Evolutionary conservation across 1,284 basidiomycete genomes (phyloP).

Genomic region (Apiotrichum domesticum): DNA sequence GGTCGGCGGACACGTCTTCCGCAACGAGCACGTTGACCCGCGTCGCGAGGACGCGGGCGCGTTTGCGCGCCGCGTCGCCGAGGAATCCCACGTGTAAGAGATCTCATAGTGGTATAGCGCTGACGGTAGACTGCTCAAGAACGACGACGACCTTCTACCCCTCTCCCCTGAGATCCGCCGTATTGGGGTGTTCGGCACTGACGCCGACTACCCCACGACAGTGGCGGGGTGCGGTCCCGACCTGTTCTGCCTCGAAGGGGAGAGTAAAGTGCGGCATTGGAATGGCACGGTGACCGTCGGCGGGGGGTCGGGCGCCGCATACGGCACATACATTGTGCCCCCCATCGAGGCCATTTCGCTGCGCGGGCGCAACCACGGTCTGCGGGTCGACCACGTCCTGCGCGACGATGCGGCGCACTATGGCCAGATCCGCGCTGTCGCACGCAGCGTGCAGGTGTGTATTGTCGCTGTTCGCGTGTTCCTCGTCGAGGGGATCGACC

Average conservation of each 20-base stretch:
- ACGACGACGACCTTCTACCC: constrained; percentile 4
- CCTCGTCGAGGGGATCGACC: constrained; percentile 46
- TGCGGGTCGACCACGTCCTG: constrained; percentile 38
- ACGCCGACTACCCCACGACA: constrained; percentile 38
- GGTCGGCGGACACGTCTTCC: constrained; percentile 22
- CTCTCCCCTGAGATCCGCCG: constrained; percentile 26
- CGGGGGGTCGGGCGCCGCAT: constrained; percentile 41
- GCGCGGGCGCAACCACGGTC: constrained; percentile 25
- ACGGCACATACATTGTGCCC: constrained; percentile 41
- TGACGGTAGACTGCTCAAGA: constrained; percentile 8
- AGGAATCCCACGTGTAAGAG: constrained; percentile 39
- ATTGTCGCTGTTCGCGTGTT: constrained; percentile 48
- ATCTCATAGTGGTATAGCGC: no score
- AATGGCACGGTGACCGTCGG: constrained; percentile 44
- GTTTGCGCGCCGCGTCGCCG: constrained; percentile 35
- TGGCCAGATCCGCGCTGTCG: constrained; percentile 27
- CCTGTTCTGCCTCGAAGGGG: constrained; percentile 33
- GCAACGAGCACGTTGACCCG: constrained; percentile 34
- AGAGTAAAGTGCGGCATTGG: constrained; percentile 31
- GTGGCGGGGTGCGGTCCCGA: constrained; percentile 39
- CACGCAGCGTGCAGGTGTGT: constrained; percentile 44
- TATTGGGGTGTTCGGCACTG: constrained; percentile 41
- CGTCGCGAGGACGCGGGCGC: constrained; percentile 24
- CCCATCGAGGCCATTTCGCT: constrained; percentile 42
- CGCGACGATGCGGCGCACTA: constrained; percentile 33